These are phyloP conservation scores for Lachancea nothofagi DNA, from an alignment of 805 yeast genomes.

Conservation along the genomic window DNA sequence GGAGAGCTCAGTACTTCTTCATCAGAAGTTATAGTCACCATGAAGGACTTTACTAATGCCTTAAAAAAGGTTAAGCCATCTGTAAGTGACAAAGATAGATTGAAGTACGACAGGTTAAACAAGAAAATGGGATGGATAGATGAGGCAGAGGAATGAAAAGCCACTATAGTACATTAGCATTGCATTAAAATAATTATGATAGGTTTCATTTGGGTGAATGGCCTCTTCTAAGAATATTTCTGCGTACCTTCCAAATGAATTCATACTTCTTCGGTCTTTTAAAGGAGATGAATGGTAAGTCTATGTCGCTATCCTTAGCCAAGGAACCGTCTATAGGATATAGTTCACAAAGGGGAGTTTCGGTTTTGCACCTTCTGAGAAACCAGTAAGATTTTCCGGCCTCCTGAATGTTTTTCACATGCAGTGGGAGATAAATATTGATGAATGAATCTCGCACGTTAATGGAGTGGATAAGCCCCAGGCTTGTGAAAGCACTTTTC, in stretches of 20 bases:
- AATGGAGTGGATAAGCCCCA: conserved; percentile 65
- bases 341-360: conserved; percentile 56
- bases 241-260: conserved; percentile 52
- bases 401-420: conserved; percentile 3
- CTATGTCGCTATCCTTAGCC: conserved; percentile 15
- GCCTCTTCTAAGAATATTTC: conserved; percentile 48
- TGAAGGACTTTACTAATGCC: conserved; percentile 65
- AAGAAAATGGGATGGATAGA: conserved; percentile 70
- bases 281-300: conserved; percentile 43
- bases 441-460: conserved; percentile 36
- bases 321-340: conserved; percentile 28
- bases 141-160: conserved; percentile 25
- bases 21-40: conserved; percentile 48
- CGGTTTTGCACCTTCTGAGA: conserved; percentile 58
- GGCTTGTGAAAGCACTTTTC: conserved; percentile 14
- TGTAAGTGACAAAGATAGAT: conserved; percentile 79
- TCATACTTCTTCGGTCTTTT: conserved; percentile 40
- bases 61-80: conserved; percentile 77
- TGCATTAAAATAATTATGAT: conserved; percentile 2
- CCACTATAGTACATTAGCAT: conserved; percentile 8
- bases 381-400: conserved; percentile 31
- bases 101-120: conserved; percentile 67
- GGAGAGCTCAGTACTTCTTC: conserved; percentile 36
- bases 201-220: conserved; percentile 19
- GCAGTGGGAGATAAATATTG: conserved; percentile 52